Conservation (phyloP, 2,329 filamentous ascomycete species). For the Fusarium sp. region DNA sequence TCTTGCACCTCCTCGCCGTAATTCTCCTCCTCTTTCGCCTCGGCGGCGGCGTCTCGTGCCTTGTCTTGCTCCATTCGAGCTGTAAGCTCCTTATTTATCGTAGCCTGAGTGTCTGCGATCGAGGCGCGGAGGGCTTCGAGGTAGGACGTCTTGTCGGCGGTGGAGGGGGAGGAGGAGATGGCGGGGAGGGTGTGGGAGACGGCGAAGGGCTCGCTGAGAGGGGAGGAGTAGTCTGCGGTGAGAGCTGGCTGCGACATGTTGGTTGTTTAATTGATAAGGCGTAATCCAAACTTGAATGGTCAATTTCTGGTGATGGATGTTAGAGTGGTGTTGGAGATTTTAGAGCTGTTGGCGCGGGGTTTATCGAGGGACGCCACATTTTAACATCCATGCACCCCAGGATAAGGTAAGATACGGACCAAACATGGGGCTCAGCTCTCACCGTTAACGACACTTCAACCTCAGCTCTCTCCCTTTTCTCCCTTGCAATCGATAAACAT, state of each 20-base stretch:
- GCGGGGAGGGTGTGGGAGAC: constrained; percentile 52
- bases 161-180: constrained; percentile 49
- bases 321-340: constrained; percentile 5
- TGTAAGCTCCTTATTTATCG: constrained; percentile 79
- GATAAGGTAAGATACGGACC: background rate
- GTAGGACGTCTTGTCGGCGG: constrained; percentile 67
- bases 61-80: constrained; percentile 81
- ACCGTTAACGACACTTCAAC: constrained; percentile 4
- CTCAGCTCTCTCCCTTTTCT: background rate
- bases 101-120: constrained; percentile 70
- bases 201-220: constrained; percentile 61
- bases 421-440: constrained; percentile 13
- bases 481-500: background rate
- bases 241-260: constrained; percentile 31
- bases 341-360: constrained; percentile 37
- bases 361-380: constrained; percentile 27
- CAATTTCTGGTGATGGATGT: background rate
- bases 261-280: background rate
- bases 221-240: constrained; percentile 66
- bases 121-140: constrained; percentile 69
- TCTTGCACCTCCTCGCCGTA: constrained; percentile 88
- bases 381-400: constrained; percentile 10
- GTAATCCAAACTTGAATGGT: background rate
- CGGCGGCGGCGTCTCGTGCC: constrained; percentile 61
- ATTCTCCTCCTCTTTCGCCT: constrained; percentile 76